These are phyloP conservation scores for Talaromyces stipitatus DNA, from an alignment of 495 filamentous ascomycete genomes.

Conservation along the genomic window DNA sequence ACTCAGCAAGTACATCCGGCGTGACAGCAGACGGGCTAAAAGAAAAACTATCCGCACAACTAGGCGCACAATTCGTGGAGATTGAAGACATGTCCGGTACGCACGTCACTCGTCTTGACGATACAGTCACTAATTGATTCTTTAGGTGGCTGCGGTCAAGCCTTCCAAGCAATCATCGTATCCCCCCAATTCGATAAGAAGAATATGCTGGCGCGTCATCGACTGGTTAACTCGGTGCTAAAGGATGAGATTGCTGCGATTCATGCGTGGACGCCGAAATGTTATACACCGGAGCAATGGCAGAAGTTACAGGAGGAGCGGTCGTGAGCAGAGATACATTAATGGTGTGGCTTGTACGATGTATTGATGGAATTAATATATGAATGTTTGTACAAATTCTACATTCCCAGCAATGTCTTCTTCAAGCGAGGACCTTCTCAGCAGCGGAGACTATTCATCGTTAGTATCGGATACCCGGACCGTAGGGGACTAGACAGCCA, in stretches of 20 bases:
- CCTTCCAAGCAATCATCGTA: slow-evolving; percentile 87
- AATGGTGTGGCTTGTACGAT: neutral
- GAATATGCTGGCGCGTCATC: slow-evolving; percentile 78
- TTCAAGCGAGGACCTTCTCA: slow-evolving; percentile 62
- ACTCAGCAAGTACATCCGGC: slow-evolving; percentile 46
- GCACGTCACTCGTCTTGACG: slow-evolving; percentile 11
- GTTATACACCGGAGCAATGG: slow-evolving; percentile 93
- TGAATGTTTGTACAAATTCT: too few relatives aligned
- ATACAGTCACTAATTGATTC: neutral
- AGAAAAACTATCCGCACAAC: slow-evolving; percentile 58
- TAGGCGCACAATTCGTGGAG: slow-evolving; percentile 80
- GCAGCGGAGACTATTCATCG: slow-evolving; percentile 52
- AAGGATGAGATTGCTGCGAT: slow-evolving; percentile 92
- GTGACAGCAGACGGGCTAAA: slow-evolving; percentile 65
- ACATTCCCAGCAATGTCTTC: too few relatives aligned
- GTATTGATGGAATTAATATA: too few relatives aligned
- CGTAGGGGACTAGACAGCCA: slow-evolving; percentile 11
- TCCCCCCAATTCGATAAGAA: slow-evolving; percentile 82
- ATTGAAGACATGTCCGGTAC: slow-evolving; percentile 90
- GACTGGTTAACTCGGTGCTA: slow-evolving; percentile 78
- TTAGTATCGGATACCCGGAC: neutral
- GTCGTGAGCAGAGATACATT: neutral
- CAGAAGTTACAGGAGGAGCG: slow-evolving; percentile 52
- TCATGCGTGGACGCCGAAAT: slow-evolving; percentile 98
- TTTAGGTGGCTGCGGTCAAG: slow-evolving; percentile 90